Evolutionary conservation across 345 rosid genomes (phyloP), one percentile per base, ranked within the genome.

Genomic region (Cardamine chenopodiifolia): DNA sequence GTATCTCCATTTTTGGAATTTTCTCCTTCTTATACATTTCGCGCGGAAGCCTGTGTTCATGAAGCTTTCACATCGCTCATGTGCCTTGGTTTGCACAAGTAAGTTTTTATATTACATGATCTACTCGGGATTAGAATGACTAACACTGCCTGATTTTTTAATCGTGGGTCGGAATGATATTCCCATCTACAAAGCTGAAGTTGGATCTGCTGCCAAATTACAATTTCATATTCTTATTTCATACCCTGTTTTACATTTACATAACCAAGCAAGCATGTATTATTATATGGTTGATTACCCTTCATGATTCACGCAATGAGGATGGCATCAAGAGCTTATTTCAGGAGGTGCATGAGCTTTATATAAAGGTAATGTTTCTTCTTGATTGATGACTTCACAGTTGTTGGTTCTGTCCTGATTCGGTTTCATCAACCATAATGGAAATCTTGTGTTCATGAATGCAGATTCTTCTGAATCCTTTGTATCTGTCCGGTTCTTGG

Each of bases 101-200:
- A 35, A 35, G 14, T 10, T 35, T 37, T 15, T 15, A 11, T n/a
- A n/a, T 28, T 20, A 12, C 49, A 66, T 66, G 71, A 31, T 73
- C 31, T 62, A 23, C 17, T 60, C 10, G 10, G 17, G 49, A 5
- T n/a, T 14, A 14, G 64, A 35, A 95, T 95, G 98, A 89, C 98
- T 17, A 86, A 80, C 10, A 92, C 98, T 3, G 97, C 99, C 22
- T 92, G 94, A 70, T 95, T 95, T 95, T 63, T 87, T 92, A 61
- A 90, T 95, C 0, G 97, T 95, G 49, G 93, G 90, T 80, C 67
- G 94, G 79, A 89, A 95, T 40, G 97, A 95, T 69, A 92, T 92
- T 74, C 99, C 98, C 7, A 89, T 95, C 62, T 95, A 92, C 61
- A 98, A 95, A 86, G 97, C 98, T 68, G 96, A 95, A 88, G 89